Evolutionary conservation across 441 rosid species (phyloP), one percentile per base, ranked within the genome.

Genomic region (Erysimum cheiri): DNA sequence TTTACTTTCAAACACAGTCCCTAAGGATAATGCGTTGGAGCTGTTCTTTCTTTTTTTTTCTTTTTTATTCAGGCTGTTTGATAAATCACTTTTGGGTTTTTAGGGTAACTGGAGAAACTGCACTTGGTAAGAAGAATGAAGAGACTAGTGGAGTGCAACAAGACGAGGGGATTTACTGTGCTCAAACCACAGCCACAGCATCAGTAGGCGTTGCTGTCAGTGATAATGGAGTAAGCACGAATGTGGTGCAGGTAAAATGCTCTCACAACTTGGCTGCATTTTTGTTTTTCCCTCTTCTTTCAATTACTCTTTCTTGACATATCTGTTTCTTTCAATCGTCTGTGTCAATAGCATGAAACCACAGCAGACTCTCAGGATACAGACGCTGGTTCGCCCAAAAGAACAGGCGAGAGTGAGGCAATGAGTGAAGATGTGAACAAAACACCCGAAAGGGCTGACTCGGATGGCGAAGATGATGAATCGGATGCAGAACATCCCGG

Each of bases 341-440:
- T 49, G 29, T 72, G 29, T 36, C 37, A 37, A 69, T 85, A 91
- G 96, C 43, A 59, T 70, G 91, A 81, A 57, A 69, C 64, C 49
- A 77, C 60, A 19, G 76, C 49, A 9, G 83, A 73, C 67, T 58
- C 75, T 37, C 72, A 70, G 61, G 87, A 73, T 17, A 84, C 80
- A 57, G 79, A 84, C 47, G 85, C 80, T 28, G 82, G 72, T 33
- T 69, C 80, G 17, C 66, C 84, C 8, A 78, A 81, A 74, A 83
- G 77, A 70, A 35, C 69, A 63, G 81, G 22, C 15, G 85, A 75
- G 56, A 78, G 83, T 55, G 75, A 61, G 19, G 84, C 80, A 40
- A 56, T 83, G 77, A 92, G 96, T 60, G 97, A 92, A 78, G 99
- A 90, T 83, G 91, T 89, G 56, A 88, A 84, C 77, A 90, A 80